Percentiles rank a stretch among this genome's conserved stretches.
Evolutionary conservation across 257 asterid genomes (phyloP).

Genomic region (Phtheirospermum japonicum): DNA sequence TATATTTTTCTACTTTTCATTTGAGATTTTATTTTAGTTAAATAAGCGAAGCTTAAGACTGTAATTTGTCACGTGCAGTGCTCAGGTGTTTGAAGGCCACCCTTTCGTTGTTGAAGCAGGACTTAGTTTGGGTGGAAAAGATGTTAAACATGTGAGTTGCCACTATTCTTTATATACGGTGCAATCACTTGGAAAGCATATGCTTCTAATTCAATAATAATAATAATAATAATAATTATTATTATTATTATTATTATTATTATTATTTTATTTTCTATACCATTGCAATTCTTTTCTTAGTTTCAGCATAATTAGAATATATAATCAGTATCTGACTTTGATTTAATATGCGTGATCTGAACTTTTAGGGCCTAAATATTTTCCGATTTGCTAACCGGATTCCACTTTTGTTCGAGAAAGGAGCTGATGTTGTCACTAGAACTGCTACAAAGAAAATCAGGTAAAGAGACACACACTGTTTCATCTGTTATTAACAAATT

Average conservation of each 20-base stretch:
- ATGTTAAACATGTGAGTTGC: constrained; percentile 77
- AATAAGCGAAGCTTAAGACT: constrained; percentile 13
- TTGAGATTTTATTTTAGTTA: constrained; percentile 19
- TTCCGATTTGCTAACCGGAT: constrained; percentile 95
- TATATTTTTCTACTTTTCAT: constrained; percentile 4
- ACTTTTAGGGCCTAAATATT: constrained; percentile 72
- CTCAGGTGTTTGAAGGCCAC: constrained; percentile 96
- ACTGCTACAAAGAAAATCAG: constrained; percentile 85
- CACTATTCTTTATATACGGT: constrained; percentile 12
- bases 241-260: no score
- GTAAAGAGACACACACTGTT: constrained; percentile 36
- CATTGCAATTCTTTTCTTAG: neutral
- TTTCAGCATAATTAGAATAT: no score
- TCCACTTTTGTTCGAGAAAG: constrained; percentile 94
- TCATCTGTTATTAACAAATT: constrained; percentile 5
- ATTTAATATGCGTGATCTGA: constrained; percentile 24
- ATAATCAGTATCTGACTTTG: constrained; percentile 21
- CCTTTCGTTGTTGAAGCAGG: constrained; percentile 96
- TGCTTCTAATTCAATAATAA: neutral
- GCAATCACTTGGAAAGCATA: constrained; percentile 4
- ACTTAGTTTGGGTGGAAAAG: constrained; percentile 88
- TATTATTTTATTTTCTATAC: neutral
- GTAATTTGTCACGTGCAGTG: constrained; percentile 42
- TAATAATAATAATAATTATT: no score
- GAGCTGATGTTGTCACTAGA: constrained; percentile 94